Conservation (phyloP, 495 filamentous ascomycete species). For the Lasiosphaeris hirsuta region DNA sequence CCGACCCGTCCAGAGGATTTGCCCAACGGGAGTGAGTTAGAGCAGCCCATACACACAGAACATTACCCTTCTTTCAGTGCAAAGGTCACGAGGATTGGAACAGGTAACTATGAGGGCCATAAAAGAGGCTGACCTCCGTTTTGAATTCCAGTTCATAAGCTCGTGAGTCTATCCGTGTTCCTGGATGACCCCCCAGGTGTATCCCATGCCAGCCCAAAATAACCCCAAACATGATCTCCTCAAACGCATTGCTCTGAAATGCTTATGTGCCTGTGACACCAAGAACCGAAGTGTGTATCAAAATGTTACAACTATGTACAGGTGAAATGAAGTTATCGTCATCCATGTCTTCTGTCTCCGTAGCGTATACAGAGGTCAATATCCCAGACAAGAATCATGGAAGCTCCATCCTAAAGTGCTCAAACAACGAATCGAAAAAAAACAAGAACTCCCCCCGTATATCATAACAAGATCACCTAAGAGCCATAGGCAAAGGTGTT, state of each 20-base stretch:
- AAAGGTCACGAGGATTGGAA: not conserved
- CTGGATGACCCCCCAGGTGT: constrained; percentile 1
- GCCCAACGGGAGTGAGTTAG: no score
- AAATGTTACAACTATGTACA: constrained; percentile 16
- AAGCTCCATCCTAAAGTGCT: constrained; percentile 3
- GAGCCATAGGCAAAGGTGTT: constrained; percentile 42
- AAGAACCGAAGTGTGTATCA: constrained; percentile 8
- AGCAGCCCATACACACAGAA: no score
- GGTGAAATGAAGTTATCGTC: constrained; percentile 12
- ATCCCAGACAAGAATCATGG: constrained; percentile 4
- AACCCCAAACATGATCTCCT: constrained; percentile 1
- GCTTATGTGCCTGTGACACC: not conserved
- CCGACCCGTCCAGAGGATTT: no score
- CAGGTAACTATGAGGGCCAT: not conserved
- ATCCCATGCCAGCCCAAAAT: constrained; percentile 6
- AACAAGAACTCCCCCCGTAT: not conserved
- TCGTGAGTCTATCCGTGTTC: constrained; percentile 22
- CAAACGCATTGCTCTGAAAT: constrained; percentile 10
- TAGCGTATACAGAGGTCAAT: constrained; percentile 7
- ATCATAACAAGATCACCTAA: constrained; percentile 16
- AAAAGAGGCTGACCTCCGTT: not conserved
- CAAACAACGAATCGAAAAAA: constrained; percentile 11
- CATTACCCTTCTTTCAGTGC: no score
- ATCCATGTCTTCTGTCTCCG: constrained; percentile 7
- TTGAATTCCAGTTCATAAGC: constrained; percentile 19